Evolutionary conservation across 495 filamentous ascomycete species (phyloP), one percentile per base, ranked within the genome.

Genomic region (Hypoxylon fragiforme): DNA sequence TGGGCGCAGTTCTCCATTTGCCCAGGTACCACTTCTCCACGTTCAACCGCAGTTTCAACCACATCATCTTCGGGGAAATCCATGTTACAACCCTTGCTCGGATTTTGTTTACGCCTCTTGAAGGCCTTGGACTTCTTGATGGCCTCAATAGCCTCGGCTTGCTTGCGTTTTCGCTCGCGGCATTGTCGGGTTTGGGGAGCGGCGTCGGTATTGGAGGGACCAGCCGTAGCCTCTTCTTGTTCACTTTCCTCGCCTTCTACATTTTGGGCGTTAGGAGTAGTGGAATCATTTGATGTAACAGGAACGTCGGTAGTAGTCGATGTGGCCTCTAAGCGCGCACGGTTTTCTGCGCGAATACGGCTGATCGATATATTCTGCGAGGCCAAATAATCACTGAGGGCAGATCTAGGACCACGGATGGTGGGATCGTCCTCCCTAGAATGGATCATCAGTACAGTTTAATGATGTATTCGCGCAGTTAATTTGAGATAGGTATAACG

Each of bases 351-450:
- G 31, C 81, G 78, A 57, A 95, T 95, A 54, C 89, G 85, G 21
- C 76, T 73, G 3, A 90, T 90, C n/a, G 88, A 92, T 65, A 95
- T 95, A 57, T 94, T 94, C 67, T 96, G 87, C 8, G 89, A 86
- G 83, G 87, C 88, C 19, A 95, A 73, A 56, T 90, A 95, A 58
- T 91, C 86, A 0, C 88, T 92, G 44, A 95, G 73, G 21, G 90
- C 90, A 14, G 89, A 92, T 59, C 83, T 84, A 15, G 60, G 64
- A 1, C 64, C 60, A 13, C 43, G 24, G 30, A 64, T 64, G n/a
- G 12, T 7, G 4, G 32, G 49, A 7, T 35, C 5, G n/a, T 3
- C 6, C 19, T 20, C 30, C 31, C 39, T 35, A 14, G 7, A 21
- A 44, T 38, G 12, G 7, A 19, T 9, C 20, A 21, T 59, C 35